Base-by-base conservation (phyloP, 352 stramenopile genomes). In the Globisporangium megalacanthum region DNA sequence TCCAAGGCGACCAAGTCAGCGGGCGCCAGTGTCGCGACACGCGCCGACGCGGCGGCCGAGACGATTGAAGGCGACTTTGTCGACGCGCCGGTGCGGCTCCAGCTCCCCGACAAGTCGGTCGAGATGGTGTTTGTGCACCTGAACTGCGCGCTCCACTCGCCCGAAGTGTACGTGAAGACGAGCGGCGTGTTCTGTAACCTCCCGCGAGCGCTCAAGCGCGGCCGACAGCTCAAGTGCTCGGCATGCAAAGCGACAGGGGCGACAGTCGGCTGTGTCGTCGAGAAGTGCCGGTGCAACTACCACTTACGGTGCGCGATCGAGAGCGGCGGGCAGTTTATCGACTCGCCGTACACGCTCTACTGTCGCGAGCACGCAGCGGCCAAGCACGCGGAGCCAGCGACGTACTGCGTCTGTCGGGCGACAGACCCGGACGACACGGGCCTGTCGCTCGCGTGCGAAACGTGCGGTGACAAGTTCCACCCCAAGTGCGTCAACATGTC, bases 111-210 rank as follows among this genome's bases (percentile, higher is more conserved):
- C 57, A 89, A 87, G 45, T 69, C 76, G 39, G 66, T 63, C 29
- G 76, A 94, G 61, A 75, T 70, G 14, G 84, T 86, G 53, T 77
- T 83, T 60, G 71, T 93, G 25, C 83, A 95, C 64, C 73, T 93
- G 56, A 92, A 95, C 56, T 93, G 80, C 42, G 81, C 83, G 46
- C 57, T 92, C 5, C 83, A 95, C 49, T 92, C 85, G 0, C 79
- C 81, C 22, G 80, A 92, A 54, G 83, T 92, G 35, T 93, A 88
- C 49, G 81, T 93, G 15, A 89, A 93, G 55, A 66, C 74, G 14
- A 76, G 93, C 52, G 79, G 80, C 37, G 76, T 85, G n/a, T 92
- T 92, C 49, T 89, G 83, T 65, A 89, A 92, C 49, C 57, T 94
- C 33, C 69, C 75, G 0, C 83, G 83, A 55, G 80, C 84, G 17